Base-by-base conservation (phyloP, 495 filamentous ascomycete genomes). In the Schizothecium vesticola region DNA sequence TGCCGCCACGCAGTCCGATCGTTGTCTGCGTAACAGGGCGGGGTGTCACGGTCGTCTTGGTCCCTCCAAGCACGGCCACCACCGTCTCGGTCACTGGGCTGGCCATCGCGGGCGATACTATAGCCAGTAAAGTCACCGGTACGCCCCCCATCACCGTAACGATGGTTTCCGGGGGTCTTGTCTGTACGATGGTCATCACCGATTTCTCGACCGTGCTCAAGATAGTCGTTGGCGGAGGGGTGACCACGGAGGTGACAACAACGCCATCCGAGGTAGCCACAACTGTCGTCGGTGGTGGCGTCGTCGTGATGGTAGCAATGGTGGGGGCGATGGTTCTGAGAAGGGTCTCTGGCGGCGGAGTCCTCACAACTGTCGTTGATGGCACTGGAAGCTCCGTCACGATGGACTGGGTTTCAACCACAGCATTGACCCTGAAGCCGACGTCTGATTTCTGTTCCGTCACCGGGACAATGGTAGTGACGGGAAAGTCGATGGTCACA, bases 131-230 rank as follows among this genome's bases (percentile, higher is more conserved):
- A 1, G 65, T 67, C 21, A 67, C 31, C 2, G 31, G 28, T 0
- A 36, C 23, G 36, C 65, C 65, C 13, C 33, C 31, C 22, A 23
- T 36, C n/a, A 28, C 24, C 22, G n/a, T 51, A 3, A 67, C 57
- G 3, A 61, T 28, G 3, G 65, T 67, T 33, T 67, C 65, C 22
- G 65, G 58, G 2, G 56, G 33, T 24, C 11, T 36, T 4, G 65
- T 61, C 28, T 61, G 21, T 31, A 67, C 65, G n/a, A 61, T 21
- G 21, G 65, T 67, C 22, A 65, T 19, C 12, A 65, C 23, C 13
- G 63, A 65, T 7, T 16, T 25, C 4, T 57, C 51, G 19, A 65
- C 1, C 3, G 63, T 58, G 24, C 1, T 65, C 24, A 65, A 10
- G 9, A 33, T 11, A 1, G 23, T 8, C 19, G 21, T 22, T 16